phyloP scores from a whole-genome alignment of 768 basidiomycete genomes.

The Termitomyces sp. region DNA sequence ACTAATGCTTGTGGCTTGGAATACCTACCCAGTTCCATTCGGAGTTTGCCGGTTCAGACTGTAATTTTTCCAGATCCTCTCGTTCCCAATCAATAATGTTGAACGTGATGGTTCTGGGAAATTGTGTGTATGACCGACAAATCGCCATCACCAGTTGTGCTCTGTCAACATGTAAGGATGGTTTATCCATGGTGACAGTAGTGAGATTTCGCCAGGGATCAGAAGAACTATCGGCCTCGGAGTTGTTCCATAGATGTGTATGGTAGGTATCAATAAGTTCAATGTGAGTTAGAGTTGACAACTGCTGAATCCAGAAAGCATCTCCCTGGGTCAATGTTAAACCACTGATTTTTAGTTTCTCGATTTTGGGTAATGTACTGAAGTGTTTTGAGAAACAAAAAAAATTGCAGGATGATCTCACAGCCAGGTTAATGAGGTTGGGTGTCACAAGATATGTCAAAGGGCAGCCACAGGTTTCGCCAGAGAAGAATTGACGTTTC shows the following conservation, averaged over 20 bases:
- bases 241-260: background rate
- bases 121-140: background rate
- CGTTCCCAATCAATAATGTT: background rate
- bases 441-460: background rate
- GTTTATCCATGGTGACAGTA: background rate
- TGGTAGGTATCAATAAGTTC: background rate
- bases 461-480: background rate
- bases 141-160: background rate
- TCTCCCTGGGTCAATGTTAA: background rate
- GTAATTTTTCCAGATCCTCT: background rate
- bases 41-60: conserved; percentile 23
- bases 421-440: background rate
- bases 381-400: background rate
- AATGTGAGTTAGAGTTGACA: background rate
- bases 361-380: background rate
- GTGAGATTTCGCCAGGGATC: conserved; percentile 1
- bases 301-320: background rate
- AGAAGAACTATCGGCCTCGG: background rate
- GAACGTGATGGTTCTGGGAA: background rate
- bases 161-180: background rate
- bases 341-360: background rate
- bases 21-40: conserved; percentile 34
- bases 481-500: too few relatives aligned
- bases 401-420: background rate
- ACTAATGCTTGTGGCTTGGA: conserved; percentile 32